Evolutionary conservation across 1,139 yeast genomes (phyloP).

Genomic region (Kodamaea alishanica): DNA sequence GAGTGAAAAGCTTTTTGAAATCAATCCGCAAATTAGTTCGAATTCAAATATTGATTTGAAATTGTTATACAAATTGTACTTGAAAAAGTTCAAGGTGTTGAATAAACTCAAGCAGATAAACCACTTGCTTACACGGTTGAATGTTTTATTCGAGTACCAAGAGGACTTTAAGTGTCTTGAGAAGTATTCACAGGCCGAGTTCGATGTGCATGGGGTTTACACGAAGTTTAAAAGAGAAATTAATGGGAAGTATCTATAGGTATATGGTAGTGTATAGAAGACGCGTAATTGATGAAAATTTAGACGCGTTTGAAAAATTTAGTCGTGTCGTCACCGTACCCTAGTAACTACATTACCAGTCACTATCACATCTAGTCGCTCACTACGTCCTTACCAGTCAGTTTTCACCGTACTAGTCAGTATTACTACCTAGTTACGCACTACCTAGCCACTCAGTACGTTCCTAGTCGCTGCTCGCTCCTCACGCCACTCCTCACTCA

Average conservation of each 20-base stretch:
- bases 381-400: no score
- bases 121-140: slow-evolving; percentile 10
- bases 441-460: background rate
- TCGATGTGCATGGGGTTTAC: slow-evolving; percentile 4
- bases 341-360: background rate
- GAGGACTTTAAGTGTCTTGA: slow-evolving; percentile 12
- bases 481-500: no score
- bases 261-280: background rate
- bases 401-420: background rate
- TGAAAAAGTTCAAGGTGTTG: slow-evolving; percentile 12
- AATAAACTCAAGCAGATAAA: slow-evolving; percentile 11
- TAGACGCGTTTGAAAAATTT: background rate
- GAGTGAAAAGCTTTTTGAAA: slow-evolving; percentile 8
- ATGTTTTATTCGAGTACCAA: slow-evolving; percentile 12
- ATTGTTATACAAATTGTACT: slow-evolving; percentile 9
- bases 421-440: slow-evolving; percentile 1
- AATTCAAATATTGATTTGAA: slow-evolving; percentile 3
- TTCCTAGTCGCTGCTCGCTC: background rate
- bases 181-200: slow-evolving; percentile 3
- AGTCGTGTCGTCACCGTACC: background rate
- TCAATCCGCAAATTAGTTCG: slow-evolving; percentile 1
- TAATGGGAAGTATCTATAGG: slow-evolving; percentile 11
- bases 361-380: background rate
- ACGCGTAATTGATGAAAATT: background rate
- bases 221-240: slow-evolving; percentile 11